Conservation (phyloP, 176 grass and related monocot species). For the Canna indica region DNA sequence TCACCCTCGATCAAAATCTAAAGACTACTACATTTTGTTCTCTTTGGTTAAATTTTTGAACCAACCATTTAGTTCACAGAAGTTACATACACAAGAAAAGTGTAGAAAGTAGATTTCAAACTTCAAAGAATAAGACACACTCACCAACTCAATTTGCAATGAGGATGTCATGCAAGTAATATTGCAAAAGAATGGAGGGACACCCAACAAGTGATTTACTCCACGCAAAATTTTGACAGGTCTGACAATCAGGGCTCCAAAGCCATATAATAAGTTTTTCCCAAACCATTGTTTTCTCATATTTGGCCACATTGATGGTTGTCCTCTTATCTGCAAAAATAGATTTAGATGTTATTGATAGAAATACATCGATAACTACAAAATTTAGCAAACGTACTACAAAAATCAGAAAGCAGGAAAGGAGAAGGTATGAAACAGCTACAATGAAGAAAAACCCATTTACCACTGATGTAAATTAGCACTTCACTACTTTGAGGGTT, state of each 20-base stretch:
- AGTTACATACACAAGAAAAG: background rate
- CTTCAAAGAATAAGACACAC: constrained; percentile 2
- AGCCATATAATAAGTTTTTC: constrained; percentile 65
- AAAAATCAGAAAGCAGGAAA: constrained; percentile 2
- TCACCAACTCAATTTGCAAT: constrained; percentile 88
- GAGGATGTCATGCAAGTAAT: constrained; percentile 63
- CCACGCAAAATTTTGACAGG: constrained; percentile 78
- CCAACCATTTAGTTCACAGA: background rate
- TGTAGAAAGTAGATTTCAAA: background rate
- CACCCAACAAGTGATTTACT: constrained; percentile 57
- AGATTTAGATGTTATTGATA: background rate
- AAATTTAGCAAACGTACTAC: background rate
- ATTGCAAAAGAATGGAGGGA: constrained; percentile 54
- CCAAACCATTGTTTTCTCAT: constrained; percentile 75
- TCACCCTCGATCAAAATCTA: background rate
- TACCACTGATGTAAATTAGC: background rate
- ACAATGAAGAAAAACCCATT: too few relatives aligned
- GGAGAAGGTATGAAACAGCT: background rate
- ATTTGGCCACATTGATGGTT: constrained; percentile 46
- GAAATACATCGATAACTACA: background rate
- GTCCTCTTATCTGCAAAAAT: constrained; percentile 53
- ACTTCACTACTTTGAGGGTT: background rate
- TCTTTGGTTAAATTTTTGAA: background rate
- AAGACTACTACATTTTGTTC: background rate
- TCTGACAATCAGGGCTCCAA: constrained; percentile 50